Evolutionary conservation across 768 basidiomycete genomes (phyloP).

Genomic region (Ephemerocybe angulata): DNA sequence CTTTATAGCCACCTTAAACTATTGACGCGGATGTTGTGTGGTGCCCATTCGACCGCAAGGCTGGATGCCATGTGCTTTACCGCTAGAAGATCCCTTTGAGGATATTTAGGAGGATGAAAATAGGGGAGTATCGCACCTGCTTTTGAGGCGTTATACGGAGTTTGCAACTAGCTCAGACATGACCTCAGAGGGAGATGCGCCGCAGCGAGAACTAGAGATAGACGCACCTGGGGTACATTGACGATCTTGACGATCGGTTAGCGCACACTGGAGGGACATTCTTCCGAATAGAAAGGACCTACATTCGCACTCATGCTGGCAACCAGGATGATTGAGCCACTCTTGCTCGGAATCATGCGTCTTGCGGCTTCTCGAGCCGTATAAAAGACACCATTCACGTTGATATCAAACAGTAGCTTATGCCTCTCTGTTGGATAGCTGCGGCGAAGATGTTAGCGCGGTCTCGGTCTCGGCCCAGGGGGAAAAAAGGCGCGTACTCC

Average conservation of each 20-base stretch:
- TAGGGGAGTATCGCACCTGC: constrained; percentile 49
- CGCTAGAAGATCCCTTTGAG: constrained; percentile 43
- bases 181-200: background rate
- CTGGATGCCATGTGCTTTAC: constrained; percentile 93
- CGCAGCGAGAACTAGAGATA: background rate
- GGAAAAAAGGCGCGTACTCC: constrained; percentile 47
- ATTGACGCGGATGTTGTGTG: constrained; percentile 83
- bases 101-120: background rate
- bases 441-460: constrained; percentile 3
- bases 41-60: constrained; percentile 95
- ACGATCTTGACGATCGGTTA: constrained; percentile 51
- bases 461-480: background rate
- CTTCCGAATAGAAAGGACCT: constrained; percentile 15
- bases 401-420: constrained; percentile 83
- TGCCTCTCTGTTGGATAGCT: constrained; percentile 87
- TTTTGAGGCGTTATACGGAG: constrained; percentile 95
- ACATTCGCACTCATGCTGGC: constrained; percentile 91
- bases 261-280: constrained; percentile 8
- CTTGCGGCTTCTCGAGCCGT: constrained; percentile 95
- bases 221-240: constrained; percentile 77
- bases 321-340: constrained; percentile 81
- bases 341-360: constrained; percentile 79
- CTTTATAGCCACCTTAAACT: constrained; percentile 51
- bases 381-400: constrained; percentile 91
- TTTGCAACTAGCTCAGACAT: constrained; percentile 58